Conservation (phyloP, 163 green algal genomes). For the Coccomyxa subellipsoidea region DNA sequence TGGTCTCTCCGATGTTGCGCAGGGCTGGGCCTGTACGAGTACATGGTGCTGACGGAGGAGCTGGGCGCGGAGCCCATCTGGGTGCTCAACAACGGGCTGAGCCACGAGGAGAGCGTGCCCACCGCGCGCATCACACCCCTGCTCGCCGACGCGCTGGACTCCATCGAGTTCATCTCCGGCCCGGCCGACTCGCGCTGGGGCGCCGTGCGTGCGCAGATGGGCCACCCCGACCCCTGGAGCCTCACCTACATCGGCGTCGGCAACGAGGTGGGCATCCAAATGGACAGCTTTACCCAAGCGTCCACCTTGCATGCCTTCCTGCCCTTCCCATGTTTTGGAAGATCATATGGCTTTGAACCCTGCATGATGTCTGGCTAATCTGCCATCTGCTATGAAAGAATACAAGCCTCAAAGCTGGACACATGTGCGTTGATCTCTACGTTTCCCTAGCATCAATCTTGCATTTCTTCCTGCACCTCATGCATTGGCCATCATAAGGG, state of each 20-base stretch:
- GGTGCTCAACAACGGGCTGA: constrained; percentile 65
- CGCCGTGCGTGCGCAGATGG: constrained; percentile 47
- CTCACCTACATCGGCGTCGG: constrained; percentile 56
- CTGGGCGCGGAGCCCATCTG: constrained; percentile 54
- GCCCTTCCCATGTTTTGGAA: too few species aligned
- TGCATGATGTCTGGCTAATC: too few species aligned
- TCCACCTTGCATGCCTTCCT: too few species aligned
- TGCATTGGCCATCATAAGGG: too few species aligned
- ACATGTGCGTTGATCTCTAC: too few species aligned
- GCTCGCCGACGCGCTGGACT: constrained; percentile 13
- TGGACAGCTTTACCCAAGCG: too few species aligned
- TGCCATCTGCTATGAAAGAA: too few species aligned
- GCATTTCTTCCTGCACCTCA: too few species aligned
- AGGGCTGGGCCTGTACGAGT: constrained; percentile 59
- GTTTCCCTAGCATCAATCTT: too few species aligned
- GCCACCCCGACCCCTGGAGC: constrained; percentile 45
- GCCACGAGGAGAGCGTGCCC: constrained; percentile 28
- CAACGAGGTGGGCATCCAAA: constrained; percentile 46
- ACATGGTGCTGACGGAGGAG: constrained; percentile 61
- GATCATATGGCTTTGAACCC: too few species aligned
- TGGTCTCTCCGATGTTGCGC: neutral
- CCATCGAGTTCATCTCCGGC: constrained; percentile 52
- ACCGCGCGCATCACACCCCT: constrained; percentile 3
- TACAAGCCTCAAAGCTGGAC: too few species aligned
- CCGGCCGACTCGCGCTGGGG: constrained; percentile 44